Base-by-base conservation (phyloP, 179 eudicot genomes). In the Amaranthus tricolor region DNA sequence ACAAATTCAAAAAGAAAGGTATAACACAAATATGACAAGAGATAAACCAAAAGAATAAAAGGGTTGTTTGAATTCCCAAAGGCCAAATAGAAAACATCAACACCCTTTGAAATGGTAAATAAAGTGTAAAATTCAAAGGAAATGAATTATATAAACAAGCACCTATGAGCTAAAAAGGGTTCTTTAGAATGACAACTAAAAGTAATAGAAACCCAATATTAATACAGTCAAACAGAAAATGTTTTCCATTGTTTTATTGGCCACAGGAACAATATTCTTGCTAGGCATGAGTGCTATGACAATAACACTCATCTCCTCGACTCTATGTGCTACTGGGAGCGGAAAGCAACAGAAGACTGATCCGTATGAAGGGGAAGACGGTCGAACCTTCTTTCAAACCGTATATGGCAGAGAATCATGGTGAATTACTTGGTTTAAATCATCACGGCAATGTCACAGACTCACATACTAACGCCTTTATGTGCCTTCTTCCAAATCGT, bases 231-330 rank as follows among this genome's bases (percentile, higher is more conserved):
- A 12, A 57, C 48, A 63, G 40, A 19, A 51, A 19, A 77, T 77
- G 83, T 53, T 52, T 73, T 31, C 75, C 2, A 40, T 81, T 6
- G 11, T 81, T 47, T 58, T 81, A 68, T n/a, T 77, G 68, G 75
- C 70, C 62, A 64, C 81, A 2, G 75, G 78, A 63, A 71, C 72
- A 45, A 43, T 77, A 70, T 57, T 70, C 53, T 51, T 81, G 72
- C 12, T 81, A 68, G 74, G 84, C 63, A 81, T 73, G 78, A 70
- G 84, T 70, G 52, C 75, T 53, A 81, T 70, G 84, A 77, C 76
- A 51, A 49, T 77, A 52, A 20, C 78, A 44, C 24, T 74, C 17
- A 64, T 79, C 65, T 69, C 71, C 71, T 62, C 81, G 45, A 61
- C 72, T 73, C 68, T 77, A 11, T 81, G 80, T 70, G 78, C 76